Evolutionary conservation across 257 asterid genomes (phyloP).

Genomic region (Ilex asprella): DNA sequence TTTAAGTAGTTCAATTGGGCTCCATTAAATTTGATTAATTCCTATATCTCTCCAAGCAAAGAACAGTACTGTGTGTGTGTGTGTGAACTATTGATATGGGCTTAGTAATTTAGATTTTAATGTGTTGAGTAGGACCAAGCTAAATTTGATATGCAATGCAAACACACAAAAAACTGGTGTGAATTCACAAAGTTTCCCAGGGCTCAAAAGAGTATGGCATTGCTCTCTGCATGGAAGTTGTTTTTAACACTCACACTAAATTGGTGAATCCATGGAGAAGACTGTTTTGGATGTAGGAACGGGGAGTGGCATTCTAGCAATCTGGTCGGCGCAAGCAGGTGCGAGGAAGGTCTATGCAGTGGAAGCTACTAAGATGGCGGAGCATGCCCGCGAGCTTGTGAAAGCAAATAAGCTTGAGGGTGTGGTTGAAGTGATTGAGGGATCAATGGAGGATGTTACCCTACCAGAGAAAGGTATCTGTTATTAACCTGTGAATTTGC

Average conservation of each 20-base stretch:
- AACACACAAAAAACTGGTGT: too few relatives aligned
- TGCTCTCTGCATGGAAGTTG: not conserved
- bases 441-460: conserved; percentile 76
- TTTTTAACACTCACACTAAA: conserved; percentile 25
- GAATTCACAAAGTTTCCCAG: too few relatives aligned
- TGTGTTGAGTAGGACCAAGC: too few relatives aligned
- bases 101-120: too few relatives aligned
- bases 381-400: conserved; percentile 71
- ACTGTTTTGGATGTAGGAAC: conserved; percentile 94
- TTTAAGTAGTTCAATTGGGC: too few relatives aligned
- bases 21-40: too few relatives aligned
- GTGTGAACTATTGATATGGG: too few relatives aligned
- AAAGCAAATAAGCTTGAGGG: conserved; percentile 62
- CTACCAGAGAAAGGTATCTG: conserved; percentile 87
- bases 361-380: conserved; percentile 98
- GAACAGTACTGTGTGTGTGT: too few relatives aligned
- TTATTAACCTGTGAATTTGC: not conserved
- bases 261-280: conserved; percentile 41
- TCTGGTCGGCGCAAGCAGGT: conserved; percentile 99
- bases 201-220: too few relatives aligned
- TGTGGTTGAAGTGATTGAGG: conserved; percentile 89
- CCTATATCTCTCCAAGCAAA: too few relatives aligned
- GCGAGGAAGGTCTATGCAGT: conserved; percentile 97
- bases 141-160: too few relatives aligned
- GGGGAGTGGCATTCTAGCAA: conserved; percentile 95